Conservation (phyloP, 441 rosid genomes). For the Adansonia madagascariensis region DNA sequence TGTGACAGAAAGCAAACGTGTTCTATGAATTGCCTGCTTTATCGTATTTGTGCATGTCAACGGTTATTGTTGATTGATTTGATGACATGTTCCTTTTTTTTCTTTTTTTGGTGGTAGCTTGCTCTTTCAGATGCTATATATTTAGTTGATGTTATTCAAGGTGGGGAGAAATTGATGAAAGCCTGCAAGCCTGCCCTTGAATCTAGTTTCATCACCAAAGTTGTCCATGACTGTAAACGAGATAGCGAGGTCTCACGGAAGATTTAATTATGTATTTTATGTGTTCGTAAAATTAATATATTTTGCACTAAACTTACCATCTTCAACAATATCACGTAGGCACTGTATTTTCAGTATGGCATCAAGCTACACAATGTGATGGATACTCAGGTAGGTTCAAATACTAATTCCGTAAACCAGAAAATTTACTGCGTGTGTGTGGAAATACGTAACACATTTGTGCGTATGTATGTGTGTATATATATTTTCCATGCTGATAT, state of each 20-base stretch:
- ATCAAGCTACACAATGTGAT: constrained; percentile 78
- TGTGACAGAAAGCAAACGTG: neutral
- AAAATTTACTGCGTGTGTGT: constrained; percentile 7
- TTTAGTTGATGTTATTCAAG: constrained; percentile 70
- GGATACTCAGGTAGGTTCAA: constrained; percentile 41
- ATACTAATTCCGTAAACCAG: neutral
- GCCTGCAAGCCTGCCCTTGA: constrained; percentile 97
- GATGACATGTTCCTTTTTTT: neutral
- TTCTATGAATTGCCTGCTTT: constrained; percentile 4
- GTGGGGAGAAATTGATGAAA: constrained; percentile 69
- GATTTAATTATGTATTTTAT: constrained; percentile 11
- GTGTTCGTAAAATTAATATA: constrained; percentile 19
- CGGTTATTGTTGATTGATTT: neutral
- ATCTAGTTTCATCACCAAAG: constrained; percentile 82
- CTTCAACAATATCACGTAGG: constrained; percentile 45
- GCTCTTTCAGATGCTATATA: constrained; percentile 29
- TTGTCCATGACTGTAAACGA: constrained; percentile 96
- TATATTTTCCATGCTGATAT: neutral
- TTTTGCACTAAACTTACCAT: neutral
- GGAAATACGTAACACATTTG: no score
- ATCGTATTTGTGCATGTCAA: neutral
- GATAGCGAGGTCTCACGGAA: constrained; percentile 80
- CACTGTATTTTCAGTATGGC: constrained; percentile 86
- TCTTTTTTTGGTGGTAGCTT: constrained; percentile 21
- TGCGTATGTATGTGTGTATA: no score